phyloP scores from a whole-genome alignment of 2,329 filamentous ascomycete genomes.

The Epichloe gansuensis region DNA sequence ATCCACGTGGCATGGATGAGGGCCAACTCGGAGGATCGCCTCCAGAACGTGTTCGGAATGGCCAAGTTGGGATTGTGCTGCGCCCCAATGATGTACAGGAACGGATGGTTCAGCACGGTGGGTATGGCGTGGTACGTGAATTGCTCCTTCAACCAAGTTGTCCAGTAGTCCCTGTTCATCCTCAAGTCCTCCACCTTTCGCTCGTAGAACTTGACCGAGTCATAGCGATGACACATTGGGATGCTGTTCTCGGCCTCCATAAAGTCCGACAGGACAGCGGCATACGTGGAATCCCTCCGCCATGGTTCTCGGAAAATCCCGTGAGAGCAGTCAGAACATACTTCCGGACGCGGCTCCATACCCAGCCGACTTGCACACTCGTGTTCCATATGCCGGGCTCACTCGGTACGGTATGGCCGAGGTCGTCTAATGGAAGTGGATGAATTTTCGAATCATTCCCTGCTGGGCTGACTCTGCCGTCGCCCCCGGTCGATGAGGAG shows the following conservation, averaged over 20 bases:
- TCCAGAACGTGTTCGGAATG: slow-evolving; percentile 43
- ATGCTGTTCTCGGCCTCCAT: slow-evolving; percentile 37
- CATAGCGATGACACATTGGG: slow-evolving; percentile 39
- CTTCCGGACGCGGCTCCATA: slow-evolving; percentile 34
- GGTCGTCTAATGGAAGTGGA: slow-evolving; percentile 30
- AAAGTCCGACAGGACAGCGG: slow-evolving; percentile 36
- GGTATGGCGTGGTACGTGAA: slow-evolving; percentile 41
- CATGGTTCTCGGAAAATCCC: slow-evolving; percentile 37
- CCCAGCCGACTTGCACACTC: slow-evolving; percentile 35
- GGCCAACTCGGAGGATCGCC: slow-evolving; percentile 37
- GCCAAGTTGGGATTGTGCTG: slow-evolving; percentile 39
- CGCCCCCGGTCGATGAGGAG: slow-evolving; percentile 13
- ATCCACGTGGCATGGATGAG: slow-evolving; percentile 42
- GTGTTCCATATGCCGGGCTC: slow-evolving; percentile 40
- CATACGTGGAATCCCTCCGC: slow-evolving; percentile 39
- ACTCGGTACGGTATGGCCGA: slow-evolving; percentile 26
- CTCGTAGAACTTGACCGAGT: slow-evolving; percentile 39
- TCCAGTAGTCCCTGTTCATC: slow-evolving; percentile 35
- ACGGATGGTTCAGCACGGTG: slow-evolving; percentile 40
- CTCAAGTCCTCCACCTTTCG: slow-evolving; percentile 33
- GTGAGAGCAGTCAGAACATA: slow-evolving; percentile 36
- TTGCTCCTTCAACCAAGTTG: slow-evolving; percentile 39
- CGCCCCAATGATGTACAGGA: slow-evolving; percentile 39
- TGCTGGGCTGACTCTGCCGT: slow-evolving; percentile 9
- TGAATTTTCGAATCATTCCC: slow-evolving; percentile 24